Evolutionary conservation across 306 rosid species (phyloP), one percentile per base, ranked within the genome.

Genomic region (Begonia loranthoides): DNA sequence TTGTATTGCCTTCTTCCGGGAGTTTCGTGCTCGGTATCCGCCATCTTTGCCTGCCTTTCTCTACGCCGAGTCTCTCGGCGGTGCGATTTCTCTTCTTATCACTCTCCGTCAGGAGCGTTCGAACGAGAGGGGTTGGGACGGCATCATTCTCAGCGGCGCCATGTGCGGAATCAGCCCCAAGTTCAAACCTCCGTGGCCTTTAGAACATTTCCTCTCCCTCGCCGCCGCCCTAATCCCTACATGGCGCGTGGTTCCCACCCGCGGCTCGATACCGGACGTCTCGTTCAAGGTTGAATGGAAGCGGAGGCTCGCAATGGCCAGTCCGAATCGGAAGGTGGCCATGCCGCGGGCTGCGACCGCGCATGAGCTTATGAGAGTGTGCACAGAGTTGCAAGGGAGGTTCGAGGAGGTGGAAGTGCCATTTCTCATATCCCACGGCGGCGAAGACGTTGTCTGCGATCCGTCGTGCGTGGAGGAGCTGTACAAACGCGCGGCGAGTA

Each of bases 101-200:
- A 74, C 86, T 4, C 88, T 90, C 70, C 84, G 95, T 5, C 58
- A 22, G 38, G 9, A 0, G 19, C 58, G 45, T 44, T 12, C 10
- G 22, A 17, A 9, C 9, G 4, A 11, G 8, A 33, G 45, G 49
- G 67, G 70, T 4, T 90, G 92, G 92, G 67, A 73, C 56, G 95
- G 99, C 3, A 33, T 78, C 11, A 57, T 90, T 36, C 88, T 90
- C 57, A 90, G 86, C 69, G 99, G 99, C 12, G 94, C 99, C 13
- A 82, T 90, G 99, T 86, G 95, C 66, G 99, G 95, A 1, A 74
- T 90, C 65, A 90, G 99, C 69, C 72, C 72, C 28, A 86, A 86
- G 74, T 72, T 90, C 88, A 90, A 86, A 58, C 99, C 99, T 12
- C 95, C 93, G 24, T 90, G 99, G 99, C 95, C 99, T 6, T 59